Base-by-base conservation (phyloP, 2,329 filamentous ascomycete genomes). In the Colletotrichum somersetense region DNA sequence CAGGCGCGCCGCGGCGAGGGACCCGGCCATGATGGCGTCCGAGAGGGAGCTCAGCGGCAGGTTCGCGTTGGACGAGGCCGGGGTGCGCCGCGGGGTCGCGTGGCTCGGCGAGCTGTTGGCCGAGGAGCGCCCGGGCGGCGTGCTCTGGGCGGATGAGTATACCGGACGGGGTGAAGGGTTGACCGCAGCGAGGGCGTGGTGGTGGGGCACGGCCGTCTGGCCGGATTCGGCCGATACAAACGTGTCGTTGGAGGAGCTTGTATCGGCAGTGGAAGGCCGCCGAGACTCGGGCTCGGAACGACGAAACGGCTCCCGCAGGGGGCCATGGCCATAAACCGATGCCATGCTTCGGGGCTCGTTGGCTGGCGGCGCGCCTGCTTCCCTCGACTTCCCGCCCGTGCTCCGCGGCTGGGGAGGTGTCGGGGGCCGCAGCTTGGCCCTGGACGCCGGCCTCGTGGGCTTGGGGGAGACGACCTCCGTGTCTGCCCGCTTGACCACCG, bases 21-120 rank as follows among this genome's bases (percentile, higher is more conserved):
- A 92, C 2, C 92, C 91, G 2, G 92, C 93, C 76, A 95, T 88
- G 70, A 95, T 94, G 74, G 93, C 93, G 76, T 89, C 89, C 16
- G 92, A 91, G 10, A 95, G 87, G 0, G 90, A 90, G 71, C 91
- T 88, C 12, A 93, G 85, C 1, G 88, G 87, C 38, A 91, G 84
- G 63, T 77, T 82, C 33, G 81, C 78, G 30, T 77, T 74, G 5
- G 81, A 80, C 52, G 77, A 80, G 52, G 75, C 76, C 3, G 73
- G 62, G 53, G 75, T 75, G 42, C 74, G 74, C 4, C 81, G 79
- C 50, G 73, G 76, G 61, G 82, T 73, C 78, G 79, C 67, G 77
- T 82, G 78, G 77, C 84, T 75, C 73, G 82, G 77, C 72, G 83
- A 81, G 66, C 79, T 81, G 18, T 75, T 76, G 8, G 75, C 53